Evolutionary conservation across 306 rosid species (phyloP).

Genomic region (Cucumis cinereus): DNA sequence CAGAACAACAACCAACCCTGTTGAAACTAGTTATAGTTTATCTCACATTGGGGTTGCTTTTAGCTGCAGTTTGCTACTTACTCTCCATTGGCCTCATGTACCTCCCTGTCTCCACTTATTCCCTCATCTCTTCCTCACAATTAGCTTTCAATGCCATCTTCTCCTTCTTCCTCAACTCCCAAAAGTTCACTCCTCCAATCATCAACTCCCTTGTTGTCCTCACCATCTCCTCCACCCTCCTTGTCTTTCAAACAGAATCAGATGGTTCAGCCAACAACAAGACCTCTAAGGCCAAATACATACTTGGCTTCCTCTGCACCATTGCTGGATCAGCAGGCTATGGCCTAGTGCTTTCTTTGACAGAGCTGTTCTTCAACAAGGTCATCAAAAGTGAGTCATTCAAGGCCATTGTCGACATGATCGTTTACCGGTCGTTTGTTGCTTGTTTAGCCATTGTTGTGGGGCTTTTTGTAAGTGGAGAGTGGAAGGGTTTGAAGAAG

Average conservation of each 20-base stretch:
- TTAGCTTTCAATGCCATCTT: slow-evolving; percentile 42
- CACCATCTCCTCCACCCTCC: slow-evolving; percentile 35
- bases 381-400: slow-evolving; percentile 18
- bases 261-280: background rate
- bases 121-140: slow-evolving; percentile 36
- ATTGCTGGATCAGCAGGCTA: slow-evolving; percentile 30
- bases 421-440: slow-evolving; percentile 9
- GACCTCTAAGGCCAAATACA: slow-evolving; percentile 20
- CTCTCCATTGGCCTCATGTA: slow-evolving; percentile 28
- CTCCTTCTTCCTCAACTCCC: slow-evolving; percentile 38
- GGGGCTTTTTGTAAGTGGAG: slow-evolving; percentile 30
- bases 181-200: slow-evolving; percentile 35
- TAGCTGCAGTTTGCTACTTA: slow-evolving; percentile 21
- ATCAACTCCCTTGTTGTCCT: slow-evolving; percentile 38
- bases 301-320: slow-evolving; percentile 31
- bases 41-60: slow-evolving; percentile 21
- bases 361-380: slow-evolving; percentile 19
- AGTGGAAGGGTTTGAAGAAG: slow-evolving; percentile 20
- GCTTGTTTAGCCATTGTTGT: slow-evolving; percentile 16
- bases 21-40: slow-evolving; percentile 11
- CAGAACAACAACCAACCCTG: slow-evolving; percentile 6
- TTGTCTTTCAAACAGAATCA: slow-evolving; percentile 23
- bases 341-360: slow-evolving; percentile 23
- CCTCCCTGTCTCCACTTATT: slow-evolving; percentile 47
- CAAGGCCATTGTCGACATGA: slow-evolving; percentile 18